Conservation (phyloP, 2,329 filamentous ascomycete genomes). For the Aspergillus glaucus region DNA sequence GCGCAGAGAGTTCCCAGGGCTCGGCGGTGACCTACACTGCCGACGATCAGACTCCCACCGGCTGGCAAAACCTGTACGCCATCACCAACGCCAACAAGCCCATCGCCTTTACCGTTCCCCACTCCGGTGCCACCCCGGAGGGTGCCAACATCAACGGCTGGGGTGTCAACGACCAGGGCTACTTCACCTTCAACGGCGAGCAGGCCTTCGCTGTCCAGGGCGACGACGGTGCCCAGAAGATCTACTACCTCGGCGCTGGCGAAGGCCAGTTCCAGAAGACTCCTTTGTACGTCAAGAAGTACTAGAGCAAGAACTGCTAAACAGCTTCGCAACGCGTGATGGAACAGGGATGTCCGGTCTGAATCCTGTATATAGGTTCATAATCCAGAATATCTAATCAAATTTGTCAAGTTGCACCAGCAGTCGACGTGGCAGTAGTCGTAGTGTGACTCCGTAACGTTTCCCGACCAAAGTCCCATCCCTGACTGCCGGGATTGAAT, state of each 20-base stretch:
- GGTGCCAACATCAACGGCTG: slow-evolving; percentile 18
- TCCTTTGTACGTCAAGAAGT: slow-evolving; percentile 14
- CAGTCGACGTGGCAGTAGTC: too few relatives aligned
- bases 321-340: neutral
- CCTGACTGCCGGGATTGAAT: too few relatives aligned
- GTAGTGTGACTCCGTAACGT: neutral
- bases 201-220: slow-evolving; percentile 22
- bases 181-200: slow-evolving; percentile 20
- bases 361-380: too few relatives aligned
- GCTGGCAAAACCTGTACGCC: slow-evolving; percentile 24
- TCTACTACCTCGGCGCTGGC: slow-evolving; percentile 23
- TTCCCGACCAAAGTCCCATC: too few relatives aligned
- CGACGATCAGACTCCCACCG: slow-evolving; percentile 17
- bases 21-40: slow-evolving; percentile 17
- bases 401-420: too few relatives aligned
- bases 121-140: slow-evolving; percentile 21
- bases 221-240: slow-evolving; percentile 17
- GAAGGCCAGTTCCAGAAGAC: slow-evolving; percentile 12
- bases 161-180: slow-evolving; percentile 20
- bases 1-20: slow-evolving; percentile 8
- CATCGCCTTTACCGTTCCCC: slow-evolving; percentile 19
- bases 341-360: too few relatives aligned
- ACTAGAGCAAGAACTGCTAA: slow-evolving; percentile 19
- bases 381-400: too few relatives aligned
- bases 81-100: slow-evolving; percentile 16